Percentiles rank a stretch among this genome's conserved stretches.
phyloP scores from a whole-genome alignment of 1,284 basidiomycete species.

The Somion occarium region DNA sequence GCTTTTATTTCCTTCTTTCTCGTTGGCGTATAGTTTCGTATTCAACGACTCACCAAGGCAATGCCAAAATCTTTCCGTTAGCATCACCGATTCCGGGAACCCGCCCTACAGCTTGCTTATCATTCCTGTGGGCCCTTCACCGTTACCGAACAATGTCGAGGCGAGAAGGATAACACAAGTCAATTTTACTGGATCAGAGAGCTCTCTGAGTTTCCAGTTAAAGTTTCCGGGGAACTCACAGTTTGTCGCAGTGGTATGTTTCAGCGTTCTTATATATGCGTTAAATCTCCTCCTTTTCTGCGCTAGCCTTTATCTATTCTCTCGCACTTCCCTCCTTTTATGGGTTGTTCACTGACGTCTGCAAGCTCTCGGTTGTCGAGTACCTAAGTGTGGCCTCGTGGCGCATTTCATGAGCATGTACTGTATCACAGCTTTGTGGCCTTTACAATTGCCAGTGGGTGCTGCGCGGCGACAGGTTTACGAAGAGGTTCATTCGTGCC shows the following conservation, averaged over 20 bases:
- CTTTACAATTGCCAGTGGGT: too few species aligned
- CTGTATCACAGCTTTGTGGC: too few species aligned
- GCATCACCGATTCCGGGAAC: conserved; percentile 48
- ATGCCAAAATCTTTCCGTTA: conserved; percentile 56
- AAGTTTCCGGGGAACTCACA: conserved; percentile 63
- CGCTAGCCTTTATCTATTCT: too few species aligned
- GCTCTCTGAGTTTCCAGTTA: conserved; percentile 50
- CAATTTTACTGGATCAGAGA: conserved; percentile 40
- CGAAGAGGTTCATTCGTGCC: too few species aligned
- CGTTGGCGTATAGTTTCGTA: conserved; percentile 53
- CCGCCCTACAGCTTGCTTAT: conserved; percentile 66
- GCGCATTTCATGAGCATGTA: too few species aligned
- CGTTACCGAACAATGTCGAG: conserved; percentile 57
- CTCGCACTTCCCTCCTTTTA: too few species aligned
- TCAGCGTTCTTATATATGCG: too few species aligned
- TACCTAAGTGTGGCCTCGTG: too few species aligned
- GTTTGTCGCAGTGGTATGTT: conserved; percentile 71
- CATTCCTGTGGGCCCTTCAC: conserved; percentile 59
- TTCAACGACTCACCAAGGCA: conserved; percentile 55
- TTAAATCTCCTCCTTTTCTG: too few species aligned
- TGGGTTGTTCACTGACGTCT: too few species aligned
- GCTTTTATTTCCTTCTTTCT: conserved; percentile 19
- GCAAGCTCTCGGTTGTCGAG: too few species aligned
- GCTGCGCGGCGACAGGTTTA: too few species aligned
- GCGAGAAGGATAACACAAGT: conserved; percentile 56